Conservation (phyloP, 1,284 basidiomycete species). For the Xerocomus amazonicus region DNA sequence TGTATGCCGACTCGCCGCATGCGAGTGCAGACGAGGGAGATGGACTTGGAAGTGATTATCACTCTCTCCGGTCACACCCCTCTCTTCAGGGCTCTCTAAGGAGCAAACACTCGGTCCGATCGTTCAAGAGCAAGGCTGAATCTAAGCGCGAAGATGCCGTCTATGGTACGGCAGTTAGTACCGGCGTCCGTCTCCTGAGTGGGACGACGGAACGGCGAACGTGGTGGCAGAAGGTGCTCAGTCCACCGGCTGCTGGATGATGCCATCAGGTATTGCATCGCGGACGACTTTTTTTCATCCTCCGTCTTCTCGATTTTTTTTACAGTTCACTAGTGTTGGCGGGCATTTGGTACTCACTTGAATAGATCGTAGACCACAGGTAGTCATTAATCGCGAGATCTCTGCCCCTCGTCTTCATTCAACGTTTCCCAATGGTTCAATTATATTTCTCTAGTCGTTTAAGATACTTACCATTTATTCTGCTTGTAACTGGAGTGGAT, state of each 20-base stretch:
- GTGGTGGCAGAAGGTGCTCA: conserved; percentile 34
- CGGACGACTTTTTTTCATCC: neutral
- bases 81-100: conserved; percentile 25
- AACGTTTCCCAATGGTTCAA: neutral
- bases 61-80: conserved; percentile 28
- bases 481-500: neutral
- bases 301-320: neutral
- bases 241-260: conserved; percentile 16
- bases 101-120: conserved; percentile 19
- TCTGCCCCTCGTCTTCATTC: neutral
- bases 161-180: conserved; percentile 2
- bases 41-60: conserved; percentile 30
- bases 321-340: neutral
- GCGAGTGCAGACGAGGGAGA: conserved; percentile 12
- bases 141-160: neutral
- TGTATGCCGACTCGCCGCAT: conserved; percentile 27
- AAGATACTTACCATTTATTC: conserved; percentile 8
- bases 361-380: conserved; percentile 1
- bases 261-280: too few species aligned
- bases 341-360: neutral
- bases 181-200: neutral
- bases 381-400: neutral
- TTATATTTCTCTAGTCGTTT: neutral
- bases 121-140: conserved; percentile 14
- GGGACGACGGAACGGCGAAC: conserved; percentile 22